Evolutionary conservation across 805 yeast species (phyloP), one percentile per base, ranked within the genome.

Genomic region (Teunomyces funiuensis): DNA sequence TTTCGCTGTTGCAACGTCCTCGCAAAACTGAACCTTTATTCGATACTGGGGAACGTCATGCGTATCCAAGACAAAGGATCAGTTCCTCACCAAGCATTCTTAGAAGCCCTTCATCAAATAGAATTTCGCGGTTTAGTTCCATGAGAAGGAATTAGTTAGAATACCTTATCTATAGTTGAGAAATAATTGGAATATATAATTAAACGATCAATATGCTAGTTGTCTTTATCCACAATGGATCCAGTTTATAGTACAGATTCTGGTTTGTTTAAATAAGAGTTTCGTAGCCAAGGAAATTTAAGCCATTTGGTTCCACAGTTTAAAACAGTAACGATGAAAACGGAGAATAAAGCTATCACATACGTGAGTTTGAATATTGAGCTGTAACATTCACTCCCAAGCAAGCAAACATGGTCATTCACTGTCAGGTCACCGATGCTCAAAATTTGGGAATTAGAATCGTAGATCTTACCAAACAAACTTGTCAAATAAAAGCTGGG

Each of bases 381-480:
- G 33, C 59, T 56, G 54, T 83, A 83, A 49, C 76, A 70, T 13
- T 42, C 42, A 20, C 55, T 58, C 6, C 75, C 75, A 36, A 53
- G 37, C 6, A 52, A 25, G 43, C 76, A 70, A 9, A 52, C 44
- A 34, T 49, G 45, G 3, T 28, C 37, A 2, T 28, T n/a, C 15
- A 43, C 25, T 31, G 45, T 15, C 22, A 51, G 47, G 18, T 43
- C 25, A 4, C 40, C 43, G 15, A 43, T 44, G 6, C 30, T 28
- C 6, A 41, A 33, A 11, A 16, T n/a, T 27, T 6, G 43, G 5
- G 72, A 58, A 37, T 64, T 54, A 11, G 70, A 59, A 55, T 85
- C 95, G 58, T 81, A 85, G 22, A 75, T 69, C 17, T 63, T 55
- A 8, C 93, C 93, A 60, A 85, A 82, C 29, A 80, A 58, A 40